Base-by-base conservation (phyloP, 2,329 filamentous ascomycete genomes). In the Penicillium sp. region DNA sequence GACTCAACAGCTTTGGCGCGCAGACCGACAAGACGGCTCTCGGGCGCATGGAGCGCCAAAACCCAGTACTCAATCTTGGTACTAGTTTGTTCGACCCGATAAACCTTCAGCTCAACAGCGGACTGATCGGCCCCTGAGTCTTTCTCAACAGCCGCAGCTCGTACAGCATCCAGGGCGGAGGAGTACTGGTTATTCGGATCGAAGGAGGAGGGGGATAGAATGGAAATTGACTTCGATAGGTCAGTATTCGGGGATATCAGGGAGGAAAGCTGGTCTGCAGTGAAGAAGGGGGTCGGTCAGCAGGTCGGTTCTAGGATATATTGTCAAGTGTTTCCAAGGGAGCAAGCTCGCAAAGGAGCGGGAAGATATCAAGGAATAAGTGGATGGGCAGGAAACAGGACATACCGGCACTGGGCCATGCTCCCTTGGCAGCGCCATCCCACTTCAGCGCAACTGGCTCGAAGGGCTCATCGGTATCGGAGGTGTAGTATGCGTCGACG, bases 381-480 rank as follows among this genome's bases (percentile, higher is more conserved):
- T 14, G 45, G 27, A 27, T 30, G 42, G 42, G 44, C 29, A 40
- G 42, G 44, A 10, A 11, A 8, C 27, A 23, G 18, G 19, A 63
- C 63, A 47, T 68, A 74, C 72, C 61, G 53, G 63, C 55, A 53
- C 64, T 68, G 35, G 73, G 73, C 71, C 71, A 74, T 10, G 57
- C 47, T 2, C 70, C 72, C 48, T 60, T 59, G 26, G 54, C 51
- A 13, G 72, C 72, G 1, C 65, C 70, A 34, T 70, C 64, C 71
- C 82, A 90, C 61, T 78, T 80, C 61, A 96, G 70, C 49, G 82
- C 84, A 6, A 96, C 89, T 3, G 85, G 84, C 70, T 89, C 85
- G 72, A 96, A 96, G 4, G 88, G 86, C 78, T 95, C 90, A 70
- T 96, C 91, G 29, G 90, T 85, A 55, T 96, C 92, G 58, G 88